Evolutionary conservation across 2,329 filamentous ascomycete genomes (phyloP).

Genomic region (Conoideocrella luteorostrata): DNA sequence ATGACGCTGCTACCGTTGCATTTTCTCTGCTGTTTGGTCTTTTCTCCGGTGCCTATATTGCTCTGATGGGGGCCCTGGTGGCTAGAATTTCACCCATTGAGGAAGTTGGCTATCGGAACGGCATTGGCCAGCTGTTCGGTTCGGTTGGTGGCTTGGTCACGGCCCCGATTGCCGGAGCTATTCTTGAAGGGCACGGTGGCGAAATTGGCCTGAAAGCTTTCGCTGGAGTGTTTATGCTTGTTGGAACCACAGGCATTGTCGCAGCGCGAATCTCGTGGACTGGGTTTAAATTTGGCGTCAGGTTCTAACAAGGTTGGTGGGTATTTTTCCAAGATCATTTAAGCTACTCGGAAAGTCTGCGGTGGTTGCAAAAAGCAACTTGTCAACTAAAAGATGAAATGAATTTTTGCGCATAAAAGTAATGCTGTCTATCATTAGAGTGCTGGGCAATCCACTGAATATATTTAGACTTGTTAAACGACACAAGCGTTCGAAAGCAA

Average conservation of each 20-base stretch:
- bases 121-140: conserved; percentile 20
- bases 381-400: too few species aligned
- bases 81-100: conserved; percentile 45
- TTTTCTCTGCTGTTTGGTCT: conserved; percentile 24
- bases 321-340: too few species aligned
- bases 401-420: too few species aligned
- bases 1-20: conserved; percentile 16
- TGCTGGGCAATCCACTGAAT: too few species aligned
- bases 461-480: too few species aligned
- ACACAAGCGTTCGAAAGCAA: too few species aligned
- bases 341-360: too few species aligned
- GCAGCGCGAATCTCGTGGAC: conserved; percentile 11
- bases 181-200: conserved; percentile 12
- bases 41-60: conserved; percentile 22
- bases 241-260: conserved; percentile 13
- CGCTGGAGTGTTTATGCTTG: conserved; percentile 13
- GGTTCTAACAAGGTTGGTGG: conserved; percentile 9
- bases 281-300: conserved; percentile 11
- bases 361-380: too few species aligned
- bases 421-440: too few species aligned
- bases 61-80: conserved; percentile 19
- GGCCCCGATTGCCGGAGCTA: conserved; percentile 16
- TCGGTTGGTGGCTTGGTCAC: conserved; percentile 14
- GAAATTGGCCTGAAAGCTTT: conserved; percentile 13
- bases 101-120: conserved; percentile 48